Conservation (phyloP, 148 eudicot genomes). For the Fallopia convolvulus region DNA sequence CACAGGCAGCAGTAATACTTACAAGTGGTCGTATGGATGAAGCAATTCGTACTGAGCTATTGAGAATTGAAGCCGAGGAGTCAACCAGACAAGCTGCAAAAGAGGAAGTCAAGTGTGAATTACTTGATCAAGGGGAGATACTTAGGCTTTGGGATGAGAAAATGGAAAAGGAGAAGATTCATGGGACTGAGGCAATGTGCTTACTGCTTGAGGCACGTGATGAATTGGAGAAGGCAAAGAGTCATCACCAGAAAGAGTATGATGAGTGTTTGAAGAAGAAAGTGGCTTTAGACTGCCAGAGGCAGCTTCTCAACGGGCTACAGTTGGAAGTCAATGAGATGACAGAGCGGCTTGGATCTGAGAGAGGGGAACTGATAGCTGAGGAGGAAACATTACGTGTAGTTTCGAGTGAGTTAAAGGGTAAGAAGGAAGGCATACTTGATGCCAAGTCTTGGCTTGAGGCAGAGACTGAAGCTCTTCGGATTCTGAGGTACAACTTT, state of each 20-base stretch:
- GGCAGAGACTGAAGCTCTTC: constrained; percentile 87
- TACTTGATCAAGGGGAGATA: constrained; percentile 74
- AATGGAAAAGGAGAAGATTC: constrained; percentile 49
- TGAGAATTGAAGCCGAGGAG: constrained; percentile 57
- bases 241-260: constrained; percentile 36
- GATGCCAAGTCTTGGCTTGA: constrained; percentile 71
- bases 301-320: constrained; percentile 57
- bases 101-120: constrained; percentile 48
- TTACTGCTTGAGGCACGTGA: constrained; percentile 31
- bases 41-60: constrained; percentile 46
- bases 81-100: constrained; percentile 39
- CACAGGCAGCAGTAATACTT: constrained; percentile 88
- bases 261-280: constrained; percentile 53
- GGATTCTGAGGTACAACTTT: constrained; percentile 61
- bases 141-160: constrained; percentile 49
- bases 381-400: constrained; percentile 35
- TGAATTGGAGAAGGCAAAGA: constrained; percentile 52
- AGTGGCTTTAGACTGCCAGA: constrained; percentile 85
- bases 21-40: constrained; percentile 69
- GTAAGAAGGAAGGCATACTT: constrained; percentile 51
- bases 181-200: constrained; percentile 33
- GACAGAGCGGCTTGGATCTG: constrained; percentile 52
- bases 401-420: constrained; percentile 30
- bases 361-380: constrained; percentile 37
- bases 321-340: constrained; percentile 63